Percentiles rank a stretch among this genome's conserved stretches.
These are phyloP conservation scores for Coccomyxa subellipsoidea DNA, from an alignment of 163 green algal species.

Conservation along the genomic window DNA sequence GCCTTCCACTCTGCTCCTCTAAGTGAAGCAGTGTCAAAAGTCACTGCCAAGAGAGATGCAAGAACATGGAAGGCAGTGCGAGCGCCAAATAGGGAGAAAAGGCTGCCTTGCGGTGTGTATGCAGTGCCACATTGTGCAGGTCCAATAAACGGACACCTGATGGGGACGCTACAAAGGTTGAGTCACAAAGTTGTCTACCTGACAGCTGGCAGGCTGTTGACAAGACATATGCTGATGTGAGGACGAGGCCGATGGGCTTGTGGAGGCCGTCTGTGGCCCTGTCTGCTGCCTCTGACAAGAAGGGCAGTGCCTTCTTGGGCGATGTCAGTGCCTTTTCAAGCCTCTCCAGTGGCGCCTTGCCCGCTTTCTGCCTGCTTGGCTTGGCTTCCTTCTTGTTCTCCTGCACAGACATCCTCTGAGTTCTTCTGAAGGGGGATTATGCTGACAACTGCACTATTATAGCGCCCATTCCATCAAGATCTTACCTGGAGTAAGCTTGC, in stretches of 20 bases:
- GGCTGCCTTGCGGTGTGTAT: background rate
- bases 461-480: too few species aligned
- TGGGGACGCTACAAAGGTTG: too few species aligned
- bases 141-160: too few species aligned
- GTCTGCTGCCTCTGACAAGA: background rate
- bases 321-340: background rate
- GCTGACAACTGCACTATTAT: too few species aligned
- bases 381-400: background rate
- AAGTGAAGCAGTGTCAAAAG: too few species aligned
- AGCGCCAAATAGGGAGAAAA: slow-evolving; percentile 18
- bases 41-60: background rate
- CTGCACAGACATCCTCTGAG: background rate
- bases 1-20: slow-evolving; percentile 41
- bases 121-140: background rate
- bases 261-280: slow-evolving; percentile 16
- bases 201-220: slow-evolving; percentile 36
- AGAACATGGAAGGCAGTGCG: background rate
- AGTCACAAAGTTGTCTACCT: slow-evolving; percentile 34
- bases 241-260: slow-evolving; percentile 40
- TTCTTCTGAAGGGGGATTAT: too few species aligned
- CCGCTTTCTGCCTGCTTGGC: background rate
- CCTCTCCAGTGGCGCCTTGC: background rate
- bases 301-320: background rate
- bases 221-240: slow-evolving; percentile 49
- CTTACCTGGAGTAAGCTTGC: background rate